A percentile compares a stretch with the other conserved stretches of the same genome.
These are phyloP conservation scores for Venturia carpophila DNA, from an alignment of 2,329 filamentous ascomycete species.

Conservation along the genomic window DNA sequence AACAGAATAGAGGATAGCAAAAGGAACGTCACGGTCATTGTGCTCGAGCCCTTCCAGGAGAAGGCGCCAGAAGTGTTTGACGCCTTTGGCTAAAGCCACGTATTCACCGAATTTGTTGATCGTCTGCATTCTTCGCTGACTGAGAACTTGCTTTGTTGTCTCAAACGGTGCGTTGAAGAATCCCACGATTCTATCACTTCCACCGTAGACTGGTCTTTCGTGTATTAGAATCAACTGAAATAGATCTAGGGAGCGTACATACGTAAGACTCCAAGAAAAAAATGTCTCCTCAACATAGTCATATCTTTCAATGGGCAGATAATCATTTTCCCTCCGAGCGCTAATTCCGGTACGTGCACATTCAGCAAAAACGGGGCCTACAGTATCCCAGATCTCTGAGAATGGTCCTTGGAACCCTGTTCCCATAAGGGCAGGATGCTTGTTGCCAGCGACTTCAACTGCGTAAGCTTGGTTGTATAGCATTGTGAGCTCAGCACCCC, in stretches of 20 bases:
- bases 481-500: constrained; percentile 28
- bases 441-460: constrained; percentile 27
- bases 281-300: constrained; percentile 25
- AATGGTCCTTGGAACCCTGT: constrained; percentile 31
- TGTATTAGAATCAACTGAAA: not conserved
- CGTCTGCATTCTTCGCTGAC: constrained; percentile 31
- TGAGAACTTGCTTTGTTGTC: constrained; percentile 33
- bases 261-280: constrained; percentile 38
- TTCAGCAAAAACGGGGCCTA: constrained; percentile 28
- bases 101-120: constrained; percentile 33
- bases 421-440: constrained; percentile 31
- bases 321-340: constrained; percentile 27
- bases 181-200: constrained; percentile 28
- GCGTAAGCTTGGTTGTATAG: constrained; percentile 34
- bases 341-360: constrained; percentile 27
- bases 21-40: constrained; percentile 16
- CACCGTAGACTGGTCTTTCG: constrained; percentile 30
- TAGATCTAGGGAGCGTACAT: not conserved
- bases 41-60: constrained; percentile 15
- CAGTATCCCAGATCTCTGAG: constrained; percentile 33
- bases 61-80: constrained; percentile 40
- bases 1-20: constrained; percentile 17
- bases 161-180: constrained; percentile 32
- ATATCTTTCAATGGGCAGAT: constrained; percentile 25
- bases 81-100: constrained; percentile 25